Evolutionary conservation across 345 rosid genomes (phyloP), one percentile per base, ranked within the genome.

Genomic region (Raphanus raphanistrum): DNA sequence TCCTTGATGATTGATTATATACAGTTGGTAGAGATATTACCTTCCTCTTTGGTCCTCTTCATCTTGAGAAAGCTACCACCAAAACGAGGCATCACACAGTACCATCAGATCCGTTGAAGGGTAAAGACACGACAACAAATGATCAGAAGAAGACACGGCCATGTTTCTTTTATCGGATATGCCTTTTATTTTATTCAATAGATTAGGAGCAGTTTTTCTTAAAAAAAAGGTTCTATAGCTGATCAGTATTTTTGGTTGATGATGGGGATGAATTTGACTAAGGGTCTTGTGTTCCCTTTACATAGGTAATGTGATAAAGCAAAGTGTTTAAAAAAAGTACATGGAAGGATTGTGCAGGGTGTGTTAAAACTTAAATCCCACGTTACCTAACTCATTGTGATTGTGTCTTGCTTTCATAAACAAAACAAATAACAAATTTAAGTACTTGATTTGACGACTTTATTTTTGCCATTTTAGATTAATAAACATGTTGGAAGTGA

Each of bases 61-160:
- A 90, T 94, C 72, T 77, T 94, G 85, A 87, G 98, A 86, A 94
- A 94, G 87, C 78, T 94, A 81, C 98, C 98, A 43, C 96, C 98
- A 10, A 94, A 86, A 80, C 90, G 98, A 21, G 89, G 91, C 17
- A 84, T 86, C 70, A 87, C 98, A 16, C 94, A 91, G 59, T 92
- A 94, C 79, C 90, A 89, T 83, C 92, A 87, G 50, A 88, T 94
- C 33, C 89, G 92, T 66, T 90, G 86, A 92, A 59, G n/a, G 3
- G 64, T 54, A 43, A 60, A 65, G 52, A 43, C 59, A 66, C 11
- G 43, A 29, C 43, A 52, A 28, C 17, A 50, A 52, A 7, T 63
- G 26, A 10, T 70, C 72, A 66, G 72, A 72, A 27, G 62, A 8
- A 32, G 38, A 16, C 17, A 55, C 32, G 63, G 35, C 68, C 73